Evolutionary conservation across 2,329 filamentous ascomycete species (phyloP), one percentile per base, ranked within the genome.

Genomic region (Phymatotrichopsis omnivora): DNA sequence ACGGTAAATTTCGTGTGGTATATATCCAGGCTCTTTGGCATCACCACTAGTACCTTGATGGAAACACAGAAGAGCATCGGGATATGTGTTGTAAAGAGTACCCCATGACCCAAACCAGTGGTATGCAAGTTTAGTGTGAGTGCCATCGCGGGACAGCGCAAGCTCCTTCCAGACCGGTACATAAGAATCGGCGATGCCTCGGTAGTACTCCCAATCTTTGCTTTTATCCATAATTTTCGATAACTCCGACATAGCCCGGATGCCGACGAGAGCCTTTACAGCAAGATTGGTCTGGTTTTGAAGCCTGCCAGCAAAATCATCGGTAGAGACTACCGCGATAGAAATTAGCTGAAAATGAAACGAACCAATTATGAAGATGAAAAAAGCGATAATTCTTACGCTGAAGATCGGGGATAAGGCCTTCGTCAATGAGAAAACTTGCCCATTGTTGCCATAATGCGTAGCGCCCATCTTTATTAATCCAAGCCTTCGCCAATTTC

Each of bases 71-170:
- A 89, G 69, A 22, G 75, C 76, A 64, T 93, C 85, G 11, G 80
- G 76, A 64, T 85, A 93, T 20, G 93, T 71, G 60, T 86, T 89
- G 68, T 93, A 93, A 27, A 93, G 71, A 0, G 81, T 85, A 5
- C 82, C 85, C 82, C 82, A 87, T 39, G 80, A 84, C 11, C 82
- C 82, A 54, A 82, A 49, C 69, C 80, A 78, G 60, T 85, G 73
- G 64, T 93, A 93, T 8, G 80, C 76, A 7, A 93, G 71, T 55
- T 85, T 87, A 17, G 82, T 78, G 62, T 89, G 83, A 1, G 77
- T 67, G 7, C 75, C 73, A 45, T 80, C 75, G 14, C 71, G 69
- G 50, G 83, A 82, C 62, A 87, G 78, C 44, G 74, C 84, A 42
- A 76, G 73, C 16, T 70, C 65, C 59, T 81, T 71, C 84, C 85